phyloP scores from a whole-genome alignment of 345 rosid species.

The Populus tremula region DNA sequence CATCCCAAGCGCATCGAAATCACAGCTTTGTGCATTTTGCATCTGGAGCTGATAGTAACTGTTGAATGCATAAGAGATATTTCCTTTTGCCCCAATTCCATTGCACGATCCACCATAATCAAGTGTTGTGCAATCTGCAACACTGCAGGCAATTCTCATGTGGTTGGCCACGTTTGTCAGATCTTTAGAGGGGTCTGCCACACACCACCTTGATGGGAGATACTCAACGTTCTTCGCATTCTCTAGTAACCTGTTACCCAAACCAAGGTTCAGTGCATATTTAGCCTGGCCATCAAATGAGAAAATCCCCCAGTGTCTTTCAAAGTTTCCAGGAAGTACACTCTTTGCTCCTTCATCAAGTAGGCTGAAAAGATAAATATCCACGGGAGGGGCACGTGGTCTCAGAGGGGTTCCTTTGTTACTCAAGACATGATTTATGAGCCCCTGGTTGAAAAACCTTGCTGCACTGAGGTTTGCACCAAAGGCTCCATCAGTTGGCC shows the following conservation, averaged over 20 bases:
- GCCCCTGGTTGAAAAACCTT: slow-evolving; percentile 84
- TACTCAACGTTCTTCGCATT: slow-evolving; percentile 70
- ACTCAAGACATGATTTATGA: slow-evolving; percentile 59
- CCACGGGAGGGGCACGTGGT: slow-evolving; percentile 73
- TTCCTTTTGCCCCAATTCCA: slow-evolving; percentile 75
- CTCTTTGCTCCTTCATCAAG: slow-evolving; percentile 93
- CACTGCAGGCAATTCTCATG: slow-evolving; percentile 67
- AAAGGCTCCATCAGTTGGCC: slow-evolving; percentile 87
- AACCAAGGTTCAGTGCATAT: slow-evolving; percentile 70
- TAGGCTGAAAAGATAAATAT: slow-evolving; percentile 80
- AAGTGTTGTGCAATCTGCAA: slow-evolving; percentile 91
- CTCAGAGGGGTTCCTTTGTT: slow-evolving; percentile 88
- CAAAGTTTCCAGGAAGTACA: slow-evolving; percentile 78
- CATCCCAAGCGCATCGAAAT: slow-evolving; percentile 87
- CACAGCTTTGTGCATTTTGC: slow-evolving; percentile 78
- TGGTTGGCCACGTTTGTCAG: slow-evolving; percentile 64
- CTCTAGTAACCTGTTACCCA: slow-evolving; percentile 65
- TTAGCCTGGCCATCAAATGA: slow-evolving; percentile 97
- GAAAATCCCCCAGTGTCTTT: slow-evolving; percentile 97
- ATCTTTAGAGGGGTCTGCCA: slow-evolving; percentile 72
- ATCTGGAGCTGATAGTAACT: slow-evolving; percentile 86
- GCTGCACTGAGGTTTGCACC: slow-evolving; percentile 89
- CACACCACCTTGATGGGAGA: slow-evolving; percentile 94
- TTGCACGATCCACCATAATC: slow-evolving; percentile 86
- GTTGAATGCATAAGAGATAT: slow-evolving; percentile 88